Evolutionary conservation across 1,284 basidiomycete genomes (phyloP).

Genomic region (Irpex lacteus): DNA sequence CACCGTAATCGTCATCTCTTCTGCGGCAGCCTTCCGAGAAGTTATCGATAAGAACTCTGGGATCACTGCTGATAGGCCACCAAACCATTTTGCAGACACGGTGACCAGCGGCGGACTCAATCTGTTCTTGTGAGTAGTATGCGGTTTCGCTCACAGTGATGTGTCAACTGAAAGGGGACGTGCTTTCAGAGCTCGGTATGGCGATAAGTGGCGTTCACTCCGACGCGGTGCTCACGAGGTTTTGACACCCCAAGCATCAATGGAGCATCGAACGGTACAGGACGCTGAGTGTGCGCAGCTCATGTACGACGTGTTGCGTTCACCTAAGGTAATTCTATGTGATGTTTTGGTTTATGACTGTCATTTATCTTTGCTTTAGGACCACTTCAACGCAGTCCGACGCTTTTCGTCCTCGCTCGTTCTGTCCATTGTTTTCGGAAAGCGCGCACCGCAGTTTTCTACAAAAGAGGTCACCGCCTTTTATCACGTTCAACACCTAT

Average conservation of each 20-base stretch:
- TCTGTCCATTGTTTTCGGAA: slow-evolving; percentile 29
- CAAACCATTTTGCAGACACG: not conserved
- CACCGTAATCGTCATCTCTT: not conserved
- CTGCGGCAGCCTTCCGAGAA: not conserved
- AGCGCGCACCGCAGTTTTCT: slow-evolving; percentile 26
- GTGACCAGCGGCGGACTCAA: not conserved
- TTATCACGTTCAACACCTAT: slow-evolving; percentile 25
- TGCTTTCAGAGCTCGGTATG: slow-evolving; percentile 3
- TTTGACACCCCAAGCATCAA: slow-evolving; percentile 25
- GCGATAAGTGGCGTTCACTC: slow-evolving; percentile 28
- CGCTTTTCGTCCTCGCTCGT: slow-evolving; percentile 28
- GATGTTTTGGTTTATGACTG: not conserved
- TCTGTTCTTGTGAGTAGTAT: not conserved
- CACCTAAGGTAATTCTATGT: slow-evolving; percentile 26
- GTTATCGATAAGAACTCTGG: not conserved
- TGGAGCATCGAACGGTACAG: slow-evolving; percentile 26
- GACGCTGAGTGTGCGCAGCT: slow-evolving; percentile 32
- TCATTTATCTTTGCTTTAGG: slow-evolving; percentile 16
- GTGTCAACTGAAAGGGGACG: not conserved
- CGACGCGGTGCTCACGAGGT: slow-evolving; percentile 28
- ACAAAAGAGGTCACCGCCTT: slow-evolving; percentile 24
- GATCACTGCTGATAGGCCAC: not conserved
- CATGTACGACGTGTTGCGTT: slow-evolving; percentile 28
- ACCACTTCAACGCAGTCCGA: slow-evolving; percentile 25
- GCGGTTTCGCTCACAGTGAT: too few species aligned